Conservation (phyloP, 2,329 filamentous ascomycete genomes). For the Fusarium solani-melongenae region DNA sequence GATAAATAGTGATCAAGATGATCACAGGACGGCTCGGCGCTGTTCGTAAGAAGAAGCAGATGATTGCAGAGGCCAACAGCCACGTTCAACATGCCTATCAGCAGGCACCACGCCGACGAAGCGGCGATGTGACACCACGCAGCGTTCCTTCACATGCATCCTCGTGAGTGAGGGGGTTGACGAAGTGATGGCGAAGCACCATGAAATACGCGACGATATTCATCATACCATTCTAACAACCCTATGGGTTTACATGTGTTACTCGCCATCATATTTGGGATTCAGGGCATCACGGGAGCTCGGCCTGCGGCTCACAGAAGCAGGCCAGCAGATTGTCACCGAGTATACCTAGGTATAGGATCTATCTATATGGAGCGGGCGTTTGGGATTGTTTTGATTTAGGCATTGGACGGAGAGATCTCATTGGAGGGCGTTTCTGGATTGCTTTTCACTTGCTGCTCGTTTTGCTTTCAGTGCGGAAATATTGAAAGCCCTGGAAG, state of each 20-base stretch:
- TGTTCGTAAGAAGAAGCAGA: conserved; percentile 70
- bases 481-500: conserved; percentile 7
- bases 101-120: conserved; percentile 59
- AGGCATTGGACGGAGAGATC: conserved; percentile 30
- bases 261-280: conserved; percentile 33
- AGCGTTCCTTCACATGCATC: conserved; percentile 63
- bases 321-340: conserved; percentile 39
- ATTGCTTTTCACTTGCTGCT: conserved; percentile 4
- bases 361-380: conserved; percentile 41
- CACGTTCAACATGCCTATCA: conserved; percentile 60
- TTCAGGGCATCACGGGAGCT: conserved; percentile 35
- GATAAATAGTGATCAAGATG: conserved; percentile 68
- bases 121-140: conserved; percentile 66
- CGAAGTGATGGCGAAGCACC: conserved; percentile 11
- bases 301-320: conserved; percentile 41
- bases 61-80: conserved; percentile 67
- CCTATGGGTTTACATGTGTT: conserved; percentile 37
- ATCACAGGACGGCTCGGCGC: conserved; percentile 65
- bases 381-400: conserved; percentile 33
- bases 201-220: conserved; percentile 31
- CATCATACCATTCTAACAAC: conserved; percentile 37
- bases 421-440: conserved; percentile 43
- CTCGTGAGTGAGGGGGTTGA: conserved; percentile 33
- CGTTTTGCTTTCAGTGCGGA: conserved; percentile 3
- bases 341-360: conserved; percentile 27